Base-by-base conservation (phyloP, 306 rosid genomes). In the Inga oerstediana region DNA sequence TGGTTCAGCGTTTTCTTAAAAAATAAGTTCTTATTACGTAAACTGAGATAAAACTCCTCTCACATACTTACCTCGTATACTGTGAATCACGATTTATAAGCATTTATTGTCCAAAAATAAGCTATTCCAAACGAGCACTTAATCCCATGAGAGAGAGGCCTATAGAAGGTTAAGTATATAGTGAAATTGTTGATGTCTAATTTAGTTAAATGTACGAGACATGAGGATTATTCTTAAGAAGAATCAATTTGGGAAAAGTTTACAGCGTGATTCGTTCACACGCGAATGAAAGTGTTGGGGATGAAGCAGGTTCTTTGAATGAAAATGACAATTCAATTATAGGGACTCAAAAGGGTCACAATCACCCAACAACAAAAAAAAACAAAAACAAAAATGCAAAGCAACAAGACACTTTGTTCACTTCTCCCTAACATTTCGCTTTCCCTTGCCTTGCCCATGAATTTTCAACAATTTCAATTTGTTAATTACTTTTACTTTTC, bases 281-380 rank as follows among this genome's bases (percentile, higher is more conserved):
- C 15, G 74, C 15, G 74, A 9, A 16, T 68, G 8, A 8, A 17
- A 16, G 20, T 37, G 46, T 19, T 16, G 10, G 74, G 49, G 22
- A 39, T 16, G 17, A 68, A 68, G n/a, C 27, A 7, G 49, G 49
- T 68, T 37, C 74, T 37, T 81, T 77, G 27, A 80, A 77, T 5
- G n/a, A 67, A 81, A 84, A 77, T 20, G 32, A 77, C 81, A 70
- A 39, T 77, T 77, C 74, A 30, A 75, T 70, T 10, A 12, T 10
- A 3, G 51, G 74, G 61, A 54, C 61, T 54, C 61, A 5, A 19
- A 7, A 19, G 2, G 2, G 61, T 54, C 61, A 54, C 0, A 51
- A 27, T 49, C 19, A 39, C 45, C 24, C 24, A 56, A n/a, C 20
- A 30, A 2, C 30, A 27, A 27, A 27, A 27, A 27, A 27, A 27